These are phyloP conservation scores for Didymella arachidicola DNA, from an alignment of 2,329 filamentous ascomycete genomes.

Conservation along the genomic window DNA sequence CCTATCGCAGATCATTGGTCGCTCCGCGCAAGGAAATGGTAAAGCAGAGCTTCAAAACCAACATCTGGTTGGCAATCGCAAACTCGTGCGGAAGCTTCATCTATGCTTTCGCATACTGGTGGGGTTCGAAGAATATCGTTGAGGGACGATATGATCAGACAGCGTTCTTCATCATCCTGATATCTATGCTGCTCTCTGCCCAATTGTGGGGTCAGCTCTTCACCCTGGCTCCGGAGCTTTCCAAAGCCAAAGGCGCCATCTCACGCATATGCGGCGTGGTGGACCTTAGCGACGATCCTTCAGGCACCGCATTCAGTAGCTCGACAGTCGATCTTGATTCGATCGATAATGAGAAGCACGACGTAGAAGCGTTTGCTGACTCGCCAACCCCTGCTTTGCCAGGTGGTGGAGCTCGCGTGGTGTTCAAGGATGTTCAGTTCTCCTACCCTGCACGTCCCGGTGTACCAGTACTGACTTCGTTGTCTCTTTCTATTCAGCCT, in stretches of 20 bases:
- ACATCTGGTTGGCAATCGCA: constrained; percentile 67
- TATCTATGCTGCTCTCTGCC: constrained; percentile 75
- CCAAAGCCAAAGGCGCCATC: constrained; percentile 69
- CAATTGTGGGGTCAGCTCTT: constrained; percentile 79
- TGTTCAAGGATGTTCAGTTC: constrained; percentile 68
- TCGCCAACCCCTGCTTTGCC: constrained; percentile 69
- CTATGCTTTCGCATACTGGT: constrained; percentile 81
- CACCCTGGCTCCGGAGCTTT: constrained; percentile 76
- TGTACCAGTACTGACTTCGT: constrained; percentile 62
- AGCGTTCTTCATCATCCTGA: constrained; percentile 76
- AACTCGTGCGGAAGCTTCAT: constrained; percentile 71
- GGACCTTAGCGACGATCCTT: constrained; percentile 40
- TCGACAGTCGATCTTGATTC: constrained; percentile 83
- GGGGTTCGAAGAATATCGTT: constrained; percentile 75
- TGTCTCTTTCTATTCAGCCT: constrained; percentile 65
- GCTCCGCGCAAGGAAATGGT: constrained; percentile 60
- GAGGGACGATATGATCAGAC: constrained; percentile 70
- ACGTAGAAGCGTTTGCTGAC: constrained; percentile 45
- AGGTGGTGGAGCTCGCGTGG: constrained; percentile 61
- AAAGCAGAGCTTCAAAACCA: constrained; percentile 60
- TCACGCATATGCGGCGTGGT: constrained; percentile 79
- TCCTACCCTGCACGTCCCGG: constrained; percentile 70
- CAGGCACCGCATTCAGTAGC: constrained; percentile 74
- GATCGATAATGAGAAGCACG: constrained; percentile 61
- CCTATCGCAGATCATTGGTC: constrained; percentile 56